Base-by-base conservation (phyloP, 768 basidiomycete species). In the Amanita polypyramis region DNA sequence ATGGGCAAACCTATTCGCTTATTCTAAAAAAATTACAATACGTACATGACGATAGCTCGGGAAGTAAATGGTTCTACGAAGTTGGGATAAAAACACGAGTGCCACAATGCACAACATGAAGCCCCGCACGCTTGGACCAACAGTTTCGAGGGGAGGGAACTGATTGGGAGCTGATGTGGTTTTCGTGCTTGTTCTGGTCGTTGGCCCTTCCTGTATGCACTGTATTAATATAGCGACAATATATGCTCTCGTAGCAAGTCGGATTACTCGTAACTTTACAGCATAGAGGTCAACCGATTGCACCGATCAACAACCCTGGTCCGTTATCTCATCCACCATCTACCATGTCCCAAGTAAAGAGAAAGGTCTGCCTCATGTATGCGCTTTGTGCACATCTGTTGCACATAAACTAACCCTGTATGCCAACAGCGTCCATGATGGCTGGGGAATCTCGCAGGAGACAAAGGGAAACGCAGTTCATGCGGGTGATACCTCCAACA, bases 81-180 rank as follows among this genome's bases (percentile, higher is more conserved):
- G 36, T 34, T 41, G 43, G 51, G 53, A 49, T 46, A 51, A 54
- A 51, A 53, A 51, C 51, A 44, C 23, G 43, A 45, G 55, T 66
- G 56, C 61, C 75, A 76, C 72, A 80, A 83, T 84, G 88, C 90
- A 91, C 64, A 80, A 85, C 79, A 91, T 73, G 81, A 85, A 90
- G 90, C 85, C 85, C 83, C 90, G 91, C 90, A 93, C 90, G 90
- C 90, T 93, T 93, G 73, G 74, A 92, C 90, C 90, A 92, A 93
- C 85, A 80, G 77, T 76, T 77, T 72, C 68, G 60, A 66, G 73
- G 72, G 76, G 72, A 71, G 66, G 65, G 64, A 76, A 78, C 72
- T 81, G 87, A 89, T 86, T 88, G 86, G 87, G 87, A 89, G 86
- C 86, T 88, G 84, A 82, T 70, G 61, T 61, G 66, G 63, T 60